Base-by-base conservation (phyloP, 2,329 filamentous ascomycete genomes). In the Cordyceps farinosa region DNA sequence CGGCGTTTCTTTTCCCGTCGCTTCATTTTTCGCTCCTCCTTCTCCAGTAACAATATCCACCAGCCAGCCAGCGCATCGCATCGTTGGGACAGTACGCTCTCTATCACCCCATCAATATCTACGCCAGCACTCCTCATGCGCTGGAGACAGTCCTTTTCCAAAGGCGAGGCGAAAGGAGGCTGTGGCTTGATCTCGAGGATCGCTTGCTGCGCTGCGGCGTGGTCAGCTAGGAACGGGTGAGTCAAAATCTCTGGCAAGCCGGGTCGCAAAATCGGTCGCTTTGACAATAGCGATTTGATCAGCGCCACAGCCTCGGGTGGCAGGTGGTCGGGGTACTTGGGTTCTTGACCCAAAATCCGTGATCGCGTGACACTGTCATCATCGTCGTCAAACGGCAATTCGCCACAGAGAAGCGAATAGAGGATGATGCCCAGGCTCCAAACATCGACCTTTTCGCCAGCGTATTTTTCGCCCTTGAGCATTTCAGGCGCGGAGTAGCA, bases 401-500 rank as follows among this genome's bases (percentile, higher is more conserved):
- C 91, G 62, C 91, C 91, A 66, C 89, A 91, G 32, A 96, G 79
- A 64, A 96, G 78, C 55, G 91, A 91, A 71, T 93, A 95, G 1
- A 95, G 80, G 65, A 96, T 95, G 62, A 96, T 89, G 13, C 91
- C 91, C 67, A 96, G 74, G 71, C 91, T 95, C 91, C 91, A 99
- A 5, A 99, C 92, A 72, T 99, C 95, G 55, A 99, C 94, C 79
- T 97, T 98, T 79, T 97, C 92, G 32, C 92, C 94, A 0, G 93
- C 95, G 73, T 99, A 99, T 76, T 96, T 98, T 75, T 99, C 95
- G 45, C 93, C 95, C 75, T 95, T 97, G 47, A 99, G 83, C 95
- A 99, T 99, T 76, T 99, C 95, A 2, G 95, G 95, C 2, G 95
- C 95, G 61, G 92, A 97, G 77, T 99, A 99, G 78, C 94, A 98